Conservation (phyloP, 345 rosid genomes). For the Zanthoxylum bungeanum region DNA sequence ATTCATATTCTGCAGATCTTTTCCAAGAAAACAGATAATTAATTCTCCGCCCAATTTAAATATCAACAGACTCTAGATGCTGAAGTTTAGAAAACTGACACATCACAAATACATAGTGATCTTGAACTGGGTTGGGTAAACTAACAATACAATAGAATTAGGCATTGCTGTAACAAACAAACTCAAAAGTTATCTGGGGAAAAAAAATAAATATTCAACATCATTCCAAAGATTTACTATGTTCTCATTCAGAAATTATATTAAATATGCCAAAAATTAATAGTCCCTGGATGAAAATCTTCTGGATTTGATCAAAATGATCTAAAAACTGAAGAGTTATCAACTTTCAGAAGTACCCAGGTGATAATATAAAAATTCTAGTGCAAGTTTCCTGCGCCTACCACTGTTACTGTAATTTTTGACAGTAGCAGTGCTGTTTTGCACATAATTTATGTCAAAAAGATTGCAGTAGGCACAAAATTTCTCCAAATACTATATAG, state of each 20-base stretch:
- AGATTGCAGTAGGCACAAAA: background rate
- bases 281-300: background rate
- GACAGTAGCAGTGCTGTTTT: constrained; percentile 6
- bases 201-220: background rate
- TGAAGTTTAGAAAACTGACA: background rate
- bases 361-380: background rate
- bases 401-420: constrained; percentile 24
- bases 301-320: background rate
- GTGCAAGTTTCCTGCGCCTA: background rate
- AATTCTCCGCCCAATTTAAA: background rate
- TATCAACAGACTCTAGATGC: background rate
- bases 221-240: background rate
- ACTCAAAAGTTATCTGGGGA: background rate
- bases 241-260: background rate
- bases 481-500: background rate
- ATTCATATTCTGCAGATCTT: background rate
- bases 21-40: background rate
- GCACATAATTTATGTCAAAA: background rate
- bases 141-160: background rate
- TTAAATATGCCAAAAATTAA: background rate
- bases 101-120: background rate
- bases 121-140: background rate
- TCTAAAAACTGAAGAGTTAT: background rate
- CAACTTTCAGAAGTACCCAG: constrained; percentile 5
- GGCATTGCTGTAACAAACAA: background rate